Evolutionary conservation across 2,329 filamentous ascomycete genomes (phyloP).

Genomic region (Cryphonectria parasitica): DNA sequence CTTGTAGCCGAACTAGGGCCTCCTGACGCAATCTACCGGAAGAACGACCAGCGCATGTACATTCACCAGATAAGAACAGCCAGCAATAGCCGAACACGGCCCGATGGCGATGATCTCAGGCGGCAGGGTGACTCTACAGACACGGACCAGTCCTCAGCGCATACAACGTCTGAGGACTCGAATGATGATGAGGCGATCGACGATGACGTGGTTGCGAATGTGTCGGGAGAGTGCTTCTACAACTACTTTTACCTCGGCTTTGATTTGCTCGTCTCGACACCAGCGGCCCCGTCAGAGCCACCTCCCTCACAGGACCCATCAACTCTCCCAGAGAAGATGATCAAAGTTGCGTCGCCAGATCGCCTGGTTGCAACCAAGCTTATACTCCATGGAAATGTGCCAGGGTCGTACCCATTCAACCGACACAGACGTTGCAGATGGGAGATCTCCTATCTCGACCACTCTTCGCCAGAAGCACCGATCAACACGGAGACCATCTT

Average conservation of each 20-base stretch:
- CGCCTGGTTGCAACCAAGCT: constrained; percentile 86
- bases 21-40: constrained; percentile 91
- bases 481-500: constrained; percentile 81
- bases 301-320: constrained; percentile 55
- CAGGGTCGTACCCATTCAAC: constrained; percentile 96
- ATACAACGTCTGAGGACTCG: constrained; percentile 71
- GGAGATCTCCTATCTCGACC: constrained; percentile 67
- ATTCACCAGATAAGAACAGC: constrained; percentile 72
- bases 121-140: constrained; percentile 65
- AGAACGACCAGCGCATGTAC: constrained; percentile 85
- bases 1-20: constrained; percentile 88
- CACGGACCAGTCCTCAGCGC: constrained; percentile 75
- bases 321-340: constrained; percentile 36
- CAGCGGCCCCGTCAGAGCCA: constrained; percentile 65
- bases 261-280: constrained; percentile 86
- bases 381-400: constrained; percentile 92
- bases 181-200: constrained; percentile 64
- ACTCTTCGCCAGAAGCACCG: constrained; percentile 47
- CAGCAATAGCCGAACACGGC: constrained; percentile 54
- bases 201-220: constrained; percentile 56
- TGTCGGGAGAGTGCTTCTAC: constrained; percentile 83
- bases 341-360: constrained; percentile 55
- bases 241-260: constrained; percentile 98
- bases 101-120: constrained; percentile 48
- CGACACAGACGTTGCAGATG: constrained; percentile 88